These are phyloP conservation scores for Penicillium pancosmium DNA, from an alignment of 495 filamentous ascomycete genomes.

Conservation along the genomic window DNA sequence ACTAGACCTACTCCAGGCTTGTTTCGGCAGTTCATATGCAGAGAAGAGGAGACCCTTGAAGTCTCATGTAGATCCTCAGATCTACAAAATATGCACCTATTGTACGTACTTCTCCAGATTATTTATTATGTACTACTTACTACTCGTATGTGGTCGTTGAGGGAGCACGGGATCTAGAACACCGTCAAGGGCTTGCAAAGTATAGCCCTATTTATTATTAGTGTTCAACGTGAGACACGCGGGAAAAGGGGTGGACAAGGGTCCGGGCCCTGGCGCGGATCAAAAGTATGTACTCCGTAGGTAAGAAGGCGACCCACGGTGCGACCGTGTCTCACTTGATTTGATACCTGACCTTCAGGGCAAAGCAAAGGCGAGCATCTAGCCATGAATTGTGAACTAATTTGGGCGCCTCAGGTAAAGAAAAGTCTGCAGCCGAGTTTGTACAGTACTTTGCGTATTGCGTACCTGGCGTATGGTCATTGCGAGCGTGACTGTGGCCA, in stretches of 20 bases:
- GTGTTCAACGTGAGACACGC: conserved; percentile 6
- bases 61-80: background rate
- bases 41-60: background rate
- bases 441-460: no score
- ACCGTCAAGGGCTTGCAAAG: background rate
- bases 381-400: no score
- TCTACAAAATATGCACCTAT: background rate
- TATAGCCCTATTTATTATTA: conserved; percentile 1
- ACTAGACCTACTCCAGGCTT: background rate
- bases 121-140: background rate
- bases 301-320: background rate
- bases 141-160: background rate
- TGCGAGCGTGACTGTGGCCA: no score
- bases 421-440: no score
- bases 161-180: background rate
- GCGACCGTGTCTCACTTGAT: background rate
- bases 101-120: background rate
- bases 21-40: background rate
- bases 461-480: no score
- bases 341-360: no score
- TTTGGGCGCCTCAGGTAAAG: no score
- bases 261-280: conserved; percentile 1
- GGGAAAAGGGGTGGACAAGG: background rate
- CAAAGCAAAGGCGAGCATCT: no score
- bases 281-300: background rate